Base-by-base conservation (phyloP, 179 eudicot genomes). In the Beta corolliflora region DNA sequence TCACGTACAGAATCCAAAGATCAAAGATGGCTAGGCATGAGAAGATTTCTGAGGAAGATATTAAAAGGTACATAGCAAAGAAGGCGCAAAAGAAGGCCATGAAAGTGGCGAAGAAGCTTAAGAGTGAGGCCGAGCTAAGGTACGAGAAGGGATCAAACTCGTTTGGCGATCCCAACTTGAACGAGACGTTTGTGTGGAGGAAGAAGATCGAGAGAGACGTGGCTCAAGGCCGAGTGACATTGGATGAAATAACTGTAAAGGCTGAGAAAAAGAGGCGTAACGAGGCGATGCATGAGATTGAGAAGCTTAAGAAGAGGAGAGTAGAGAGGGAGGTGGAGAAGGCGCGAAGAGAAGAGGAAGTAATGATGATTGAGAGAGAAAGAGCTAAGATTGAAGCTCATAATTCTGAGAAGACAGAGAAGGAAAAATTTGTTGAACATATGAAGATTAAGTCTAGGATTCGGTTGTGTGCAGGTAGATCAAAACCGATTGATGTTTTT, bases 381-480 rank as follows among this genome's bases (percentile, higher is more conserved):
- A 90, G 98, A 76, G 92, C 96, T 45, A 87, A 92, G 46, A 98
- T 97, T 71, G 41, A 36, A 36, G 41, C 41, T 36, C 41, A 2
- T 36, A 36, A 36, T 79, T 96, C 94, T 86, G 99, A 96, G 87
- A 94, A 94, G 93, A 96, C 92, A 72, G 98, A 96, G 81, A 98
- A 91, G 68, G 99, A 96, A 94, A 94, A 94, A 77, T 94, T 91
- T 86, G 94, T 96, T 83, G 98, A 93, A 86, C 99, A 94, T 1
- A 36, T 36, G 41, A 36, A 36, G 41, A 36, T 36, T 36, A 36
- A 36, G 41, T 36, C 41, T 36, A 36, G 41, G 41, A 36, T 36
- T 36, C 41, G 41, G 41, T 36, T 36, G 2, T 36, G 41, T 36
- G 41, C 0, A 36, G 41, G 41, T 36, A 36, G 41, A 36, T 2